Evolutionary conservation across 2,329 filamentous ascomycete genomes (phyloP).

Genomic region (Trichoderma afroharzianum): DNA sequence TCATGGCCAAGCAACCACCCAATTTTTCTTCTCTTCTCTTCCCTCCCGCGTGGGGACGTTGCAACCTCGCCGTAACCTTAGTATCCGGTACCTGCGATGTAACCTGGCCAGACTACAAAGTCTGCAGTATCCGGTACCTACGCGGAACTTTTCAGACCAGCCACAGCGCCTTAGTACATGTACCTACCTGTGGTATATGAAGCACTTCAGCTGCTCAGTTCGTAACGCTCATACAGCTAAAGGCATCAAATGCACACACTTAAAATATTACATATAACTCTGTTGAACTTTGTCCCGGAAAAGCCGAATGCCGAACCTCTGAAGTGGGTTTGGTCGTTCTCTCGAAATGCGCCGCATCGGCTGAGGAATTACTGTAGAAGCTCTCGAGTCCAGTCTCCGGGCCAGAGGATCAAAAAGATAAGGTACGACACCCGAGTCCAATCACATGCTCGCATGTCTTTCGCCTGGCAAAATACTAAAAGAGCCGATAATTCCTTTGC

Average conservation of each 20-base stretch:
- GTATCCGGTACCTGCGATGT: not conserved
- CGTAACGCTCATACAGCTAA: not conserved
- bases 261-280: not conserved
- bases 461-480: not conserved
- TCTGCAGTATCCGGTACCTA: not conserved
- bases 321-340: not conserved
- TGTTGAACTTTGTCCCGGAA: not conserved
- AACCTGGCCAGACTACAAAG: not conserved
- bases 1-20: not conserved
- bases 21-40: not conserved
- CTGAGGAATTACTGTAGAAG: not conserved
- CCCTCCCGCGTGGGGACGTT: not conserved
- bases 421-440: not conserved
- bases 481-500: not conserved
- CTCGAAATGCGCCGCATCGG: not conserved
- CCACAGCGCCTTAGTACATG: not conserved
- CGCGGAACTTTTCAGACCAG: not conserved
- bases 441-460: not conserved
- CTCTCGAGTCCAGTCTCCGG: not conserved
- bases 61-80: not conserved
- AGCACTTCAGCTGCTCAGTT: too few relatives aligned
- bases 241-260: not conserved
- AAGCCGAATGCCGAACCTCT: not conserved
- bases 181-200: too few relatives aligned
- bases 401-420: conserved; percentile 9